Percentiles rank a stretch among this genome's conserved stretches.
phyloP scores from a whole-genome alignment of 1,139 yeast genomes.

The Saccharomyces hybrid region DNA sequence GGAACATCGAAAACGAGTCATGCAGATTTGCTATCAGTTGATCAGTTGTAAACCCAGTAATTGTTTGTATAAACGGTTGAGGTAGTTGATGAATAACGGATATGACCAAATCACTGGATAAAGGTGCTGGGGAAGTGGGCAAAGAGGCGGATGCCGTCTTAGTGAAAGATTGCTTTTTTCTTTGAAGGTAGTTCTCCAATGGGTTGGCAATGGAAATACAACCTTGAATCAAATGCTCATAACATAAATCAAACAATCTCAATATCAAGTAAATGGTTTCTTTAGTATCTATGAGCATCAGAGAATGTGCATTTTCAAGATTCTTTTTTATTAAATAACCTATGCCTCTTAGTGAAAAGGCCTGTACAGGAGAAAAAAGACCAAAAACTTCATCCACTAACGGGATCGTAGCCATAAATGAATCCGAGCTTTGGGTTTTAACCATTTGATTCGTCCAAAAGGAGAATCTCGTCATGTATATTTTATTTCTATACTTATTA shows the following conservation, averaged over 20 bases:
- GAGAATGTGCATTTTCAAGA: not conserved
- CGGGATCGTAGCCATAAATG: slow-evolving; percentile 14
- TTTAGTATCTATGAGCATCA: slow-evolving; percentile 8
- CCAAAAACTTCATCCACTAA: slow-evolving; percentile 28
- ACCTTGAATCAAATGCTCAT: slow-evolving; percentile 19
- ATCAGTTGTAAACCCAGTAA: slow-evolving; percentile 14
- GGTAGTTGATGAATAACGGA: slow-evolving; percentile 18
- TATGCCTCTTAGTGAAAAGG: slow-evolving; percentile 26
- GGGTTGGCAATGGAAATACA: slow-evolving; percentile 24
- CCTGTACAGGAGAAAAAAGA: slow-evolving; percentile 24
- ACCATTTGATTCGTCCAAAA: slow-evolving; percentile 15
- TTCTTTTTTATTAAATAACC: slow-evolving; percentile 11
- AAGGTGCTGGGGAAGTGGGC: slow-evolving; percentile 8
- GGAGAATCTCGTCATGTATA: slow-evolving; percentile 20
- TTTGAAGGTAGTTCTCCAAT: slow-evolving; percentile 18
- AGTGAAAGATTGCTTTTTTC: slow-evolving; percentile 7
- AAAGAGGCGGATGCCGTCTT: not conserved
- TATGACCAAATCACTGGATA: slow-evolving; percentile 12
- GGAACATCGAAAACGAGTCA: slow-evolving; percentile 22
- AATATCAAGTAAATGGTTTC: slow-evolving; percentile 28
- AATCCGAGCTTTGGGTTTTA: not conserved
- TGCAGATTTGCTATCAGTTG: slow-evolving; percentile 13
- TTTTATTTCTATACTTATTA: slow-evolving; percentile 22
- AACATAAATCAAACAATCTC: slow-evolving; percentile 28
- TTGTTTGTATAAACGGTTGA: slow-evolving; percentile 18